Conservation (phyloP, 2,329 filamentous ascomycete species). For the Ceratocystis albifundus region DNA sequence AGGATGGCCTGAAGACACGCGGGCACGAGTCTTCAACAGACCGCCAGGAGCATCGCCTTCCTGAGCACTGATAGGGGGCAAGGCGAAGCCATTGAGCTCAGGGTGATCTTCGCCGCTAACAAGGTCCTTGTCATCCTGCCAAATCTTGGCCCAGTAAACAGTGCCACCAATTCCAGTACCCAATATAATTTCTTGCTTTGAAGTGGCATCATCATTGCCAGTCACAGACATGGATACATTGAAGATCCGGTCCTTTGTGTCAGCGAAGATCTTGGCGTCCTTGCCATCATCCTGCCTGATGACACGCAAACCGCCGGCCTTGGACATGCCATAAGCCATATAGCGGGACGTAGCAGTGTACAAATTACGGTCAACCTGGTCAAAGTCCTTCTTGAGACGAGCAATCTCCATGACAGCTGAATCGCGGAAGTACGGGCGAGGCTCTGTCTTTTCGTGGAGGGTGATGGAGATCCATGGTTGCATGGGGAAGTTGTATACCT, state of each 20-base stretch:
- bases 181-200: conserved; percentile 65
- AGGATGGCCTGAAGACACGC: conserved; percentile 75
- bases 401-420: conserved; percentile 86
- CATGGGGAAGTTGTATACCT: conserved; percentile 93
- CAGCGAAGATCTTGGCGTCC: conserved; percentile 83
- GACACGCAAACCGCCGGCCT: conserved; percentile 82
- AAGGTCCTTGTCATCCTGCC: conserved; percentile 59
- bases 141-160: conserved; percentile 88
- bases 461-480: conserved; percentile 88
- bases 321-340: conserved; percentile 89
- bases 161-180: conserved; percentile 89
- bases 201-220: conserved; percentile 18
- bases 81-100: conserved; percentile 75
- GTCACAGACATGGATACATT: conserved; percentile 75
- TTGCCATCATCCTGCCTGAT: conserved; percentile 90
- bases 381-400: conserved; percentile 91
- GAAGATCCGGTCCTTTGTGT: conserved; percentile 87
- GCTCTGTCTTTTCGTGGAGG: conserved; percentile 48
- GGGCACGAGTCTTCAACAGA: conserved; percentile 88
- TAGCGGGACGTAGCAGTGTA: conserved; percentile 81
- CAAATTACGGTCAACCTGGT: conserved; percentile 89
- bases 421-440: conserved; percentile 56
- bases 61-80: conserved; percentile 73
- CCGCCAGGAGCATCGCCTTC: conserved; percentile 87
- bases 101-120: conserved; percentile 66